phyloP scores from a whole-genome alignment of 306 rosid genomes.

The Cicer arietinum region DNA sequence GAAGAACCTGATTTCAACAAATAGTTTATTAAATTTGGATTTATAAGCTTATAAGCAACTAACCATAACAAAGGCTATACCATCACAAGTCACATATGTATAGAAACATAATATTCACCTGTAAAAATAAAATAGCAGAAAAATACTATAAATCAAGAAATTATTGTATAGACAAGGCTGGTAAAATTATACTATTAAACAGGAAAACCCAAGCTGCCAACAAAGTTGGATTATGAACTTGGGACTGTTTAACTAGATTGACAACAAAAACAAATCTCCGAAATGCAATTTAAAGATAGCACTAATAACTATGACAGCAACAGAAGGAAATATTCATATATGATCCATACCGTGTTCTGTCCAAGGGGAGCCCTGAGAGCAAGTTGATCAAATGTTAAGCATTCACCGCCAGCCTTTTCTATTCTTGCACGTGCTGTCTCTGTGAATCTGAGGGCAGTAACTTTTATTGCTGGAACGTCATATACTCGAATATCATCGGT shows the following conservation, averaged over 20 bases:
- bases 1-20: slow-evolving; percentile 61
- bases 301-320: not conserved
- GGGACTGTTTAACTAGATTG: no score
- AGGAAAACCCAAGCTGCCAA: no score
- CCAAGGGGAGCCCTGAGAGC: slow-evolving; percentile 82
- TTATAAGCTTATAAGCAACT: not conserved
- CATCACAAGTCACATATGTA: not conserved
- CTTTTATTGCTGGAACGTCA: slow-evolving; percentile 71
- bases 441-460: slow-evolving; percentile 72
- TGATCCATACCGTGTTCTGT: slow-evolving; percentile 69
- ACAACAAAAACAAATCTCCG: no score
- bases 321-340: not conserved
- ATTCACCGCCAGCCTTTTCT: slow-evolving; percentile 81
- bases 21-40: not conserved
- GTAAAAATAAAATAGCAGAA: not conserved
- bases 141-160: not conserved
- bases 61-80: not conserved
- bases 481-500: slow-evolving; percentile 76
- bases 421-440: slow-evolving; percentile 87
- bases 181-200: no score
- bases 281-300: not conserved
- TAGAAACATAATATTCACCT: not conserved
- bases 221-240: no score
- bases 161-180: not conserved
- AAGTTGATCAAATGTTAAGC: slow-evolving; percentile 83